Percentiles rank a stretch among this genome's conserved stretches.
These are phyloP conservation scores for Aegilops longissima DNA, from an alignment of 176 grass and related monocot genomes.

Conservation along the genomic window DNA sequence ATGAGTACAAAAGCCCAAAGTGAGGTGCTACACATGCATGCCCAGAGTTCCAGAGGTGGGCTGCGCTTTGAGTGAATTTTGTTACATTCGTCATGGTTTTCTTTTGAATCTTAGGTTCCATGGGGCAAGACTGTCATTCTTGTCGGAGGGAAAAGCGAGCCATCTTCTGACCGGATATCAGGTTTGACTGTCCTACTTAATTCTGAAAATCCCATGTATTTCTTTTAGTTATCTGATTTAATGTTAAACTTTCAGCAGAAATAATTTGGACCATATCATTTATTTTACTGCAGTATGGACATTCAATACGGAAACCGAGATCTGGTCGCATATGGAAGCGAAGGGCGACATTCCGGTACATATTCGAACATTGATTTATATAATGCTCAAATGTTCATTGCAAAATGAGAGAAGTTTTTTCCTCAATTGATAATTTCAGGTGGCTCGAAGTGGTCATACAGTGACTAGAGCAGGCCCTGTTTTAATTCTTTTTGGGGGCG, in stretches of 20 bases:
- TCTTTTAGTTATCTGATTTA: slow-evolving; percentile 24
- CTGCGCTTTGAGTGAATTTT: neutral
- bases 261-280: slow-evolving; percentile 36
- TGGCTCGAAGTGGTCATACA: slow-evolving; percentile 85
- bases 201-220: neutral
- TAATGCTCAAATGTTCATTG: neutral
- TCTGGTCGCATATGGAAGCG: slow-evolving; percentile 75
- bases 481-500: slow-evolving; percentile 93
- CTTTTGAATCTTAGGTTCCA: slow-evolving; percentile 52
- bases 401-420: neutral
- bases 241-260: slow-evolving; percentile 35
- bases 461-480: slow-evolving; percentile 81
- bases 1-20: neutral
- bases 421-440: slow-evolving; percentile 50
- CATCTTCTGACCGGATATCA: slow-evolving; percentile 70
- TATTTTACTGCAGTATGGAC: slow-evolving; percentile 78
- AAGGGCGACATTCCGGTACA: slow-evolving; percentile 93
- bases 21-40: neutral
- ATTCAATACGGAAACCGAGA: slow-evolving; percentile 74
- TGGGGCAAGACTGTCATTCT: slow-evolving; percentile 91
- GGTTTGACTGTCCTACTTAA: slow-evolving; percentile 47
- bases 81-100: slow-evolving; percentile 6
- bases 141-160: slow-evolving; percentile 92
- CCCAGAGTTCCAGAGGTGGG: neutral
- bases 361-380: slow-evolving; percentile 26